Evolutionary conservation across 208 protist genomes (phyloP).

Genomic region (Trypanosoma cruzi): DNA sequence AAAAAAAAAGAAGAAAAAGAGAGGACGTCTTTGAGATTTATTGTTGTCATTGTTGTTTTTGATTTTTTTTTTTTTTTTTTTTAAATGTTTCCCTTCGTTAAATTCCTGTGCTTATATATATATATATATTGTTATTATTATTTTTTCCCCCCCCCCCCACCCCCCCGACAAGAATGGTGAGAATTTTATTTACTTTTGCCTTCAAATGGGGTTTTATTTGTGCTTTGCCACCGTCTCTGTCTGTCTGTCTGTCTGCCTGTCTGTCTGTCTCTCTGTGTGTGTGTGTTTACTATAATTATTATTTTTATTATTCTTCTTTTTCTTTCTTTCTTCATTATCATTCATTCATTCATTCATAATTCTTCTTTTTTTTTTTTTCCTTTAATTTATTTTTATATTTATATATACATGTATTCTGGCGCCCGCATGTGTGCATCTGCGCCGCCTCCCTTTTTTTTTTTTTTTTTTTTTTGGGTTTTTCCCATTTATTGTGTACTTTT

Average conservation of each 20-base stretch:
- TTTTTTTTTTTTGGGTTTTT: no score
- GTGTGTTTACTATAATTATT: not conserved
- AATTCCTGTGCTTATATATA: no score
- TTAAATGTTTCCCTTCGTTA: no score
- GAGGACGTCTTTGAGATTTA: no score
- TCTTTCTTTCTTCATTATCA: not conserved
- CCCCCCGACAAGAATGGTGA: not conserved
- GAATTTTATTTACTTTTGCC: not conserved
- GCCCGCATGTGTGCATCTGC: no score
- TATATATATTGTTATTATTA: not conserved
- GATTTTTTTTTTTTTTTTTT: not conserved
- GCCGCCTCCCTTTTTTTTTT: no score
- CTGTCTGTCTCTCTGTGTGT: not conserved
- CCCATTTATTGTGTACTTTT: no score
- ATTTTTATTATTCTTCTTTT: not conserved
- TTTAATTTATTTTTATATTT: not conserved
- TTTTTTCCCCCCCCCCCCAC: no score
- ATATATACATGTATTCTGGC: not conserved
- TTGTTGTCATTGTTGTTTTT: not conserved
- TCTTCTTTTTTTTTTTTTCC: not conserved
- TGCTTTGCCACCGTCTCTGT: not conserved
- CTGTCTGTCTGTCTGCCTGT: no score
- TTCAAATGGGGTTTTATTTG: not conserved
- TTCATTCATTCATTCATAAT: not conserved
- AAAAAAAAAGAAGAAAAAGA: not conserved